Conservation (phyloP, 2,329 filamentous ascomycete genomes). For the Tolypocladium pustulatum region DNA sequence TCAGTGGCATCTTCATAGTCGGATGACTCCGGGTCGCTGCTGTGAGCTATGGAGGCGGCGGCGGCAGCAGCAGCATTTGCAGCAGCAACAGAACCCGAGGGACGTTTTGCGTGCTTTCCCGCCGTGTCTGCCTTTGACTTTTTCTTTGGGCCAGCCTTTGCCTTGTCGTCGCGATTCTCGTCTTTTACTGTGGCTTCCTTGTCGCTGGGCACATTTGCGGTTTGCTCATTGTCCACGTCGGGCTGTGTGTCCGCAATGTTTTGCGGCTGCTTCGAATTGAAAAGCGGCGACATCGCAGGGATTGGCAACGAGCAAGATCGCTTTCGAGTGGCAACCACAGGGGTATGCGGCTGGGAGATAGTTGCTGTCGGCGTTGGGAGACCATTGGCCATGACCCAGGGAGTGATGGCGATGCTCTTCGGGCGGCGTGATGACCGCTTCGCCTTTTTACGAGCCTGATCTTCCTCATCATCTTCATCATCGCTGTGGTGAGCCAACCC, state of each 20-base stretch:
- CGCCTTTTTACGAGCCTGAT: constrained; percentile 21
- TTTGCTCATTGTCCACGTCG: background rate
- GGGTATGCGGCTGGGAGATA: constrained; percentile 23
- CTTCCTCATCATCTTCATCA: constrained; percentile 42
- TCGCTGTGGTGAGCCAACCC: constrained; percentile 54
- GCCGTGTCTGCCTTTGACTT: too few species aligned
- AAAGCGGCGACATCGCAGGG: constrained; percentile 12
- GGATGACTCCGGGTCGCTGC: constrained; percentile 7
- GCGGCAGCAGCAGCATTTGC: too few species aligned
- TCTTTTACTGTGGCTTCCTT: background rate
- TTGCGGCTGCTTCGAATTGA: background rate
- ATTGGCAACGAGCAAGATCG: constrained; percentile 41
- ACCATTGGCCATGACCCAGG: constrained; percentile 12
- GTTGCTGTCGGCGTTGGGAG: constrained; percentile 21
- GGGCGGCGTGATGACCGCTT: constrained; percentile 24
- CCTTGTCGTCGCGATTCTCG: background rate
- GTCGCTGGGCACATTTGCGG: background rate
- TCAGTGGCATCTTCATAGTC: constrained; percentile 32
- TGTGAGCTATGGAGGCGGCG: background rate
- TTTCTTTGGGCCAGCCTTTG: background rate
- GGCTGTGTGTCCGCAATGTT: background rate
- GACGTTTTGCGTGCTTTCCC: background rate
- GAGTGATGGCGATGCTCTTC: constrained; percentile 28
- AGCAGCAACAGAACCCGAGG: background rate
- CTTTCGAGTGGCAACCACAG: constrained; percentile 24